A percentile compares a stretch with the other conserved stretches of the same genome.
Evolutionary conservation across 2,329 filamentous ascomycete species (phyloP).

Genomic region (Sporothrix luriei): DNA sequence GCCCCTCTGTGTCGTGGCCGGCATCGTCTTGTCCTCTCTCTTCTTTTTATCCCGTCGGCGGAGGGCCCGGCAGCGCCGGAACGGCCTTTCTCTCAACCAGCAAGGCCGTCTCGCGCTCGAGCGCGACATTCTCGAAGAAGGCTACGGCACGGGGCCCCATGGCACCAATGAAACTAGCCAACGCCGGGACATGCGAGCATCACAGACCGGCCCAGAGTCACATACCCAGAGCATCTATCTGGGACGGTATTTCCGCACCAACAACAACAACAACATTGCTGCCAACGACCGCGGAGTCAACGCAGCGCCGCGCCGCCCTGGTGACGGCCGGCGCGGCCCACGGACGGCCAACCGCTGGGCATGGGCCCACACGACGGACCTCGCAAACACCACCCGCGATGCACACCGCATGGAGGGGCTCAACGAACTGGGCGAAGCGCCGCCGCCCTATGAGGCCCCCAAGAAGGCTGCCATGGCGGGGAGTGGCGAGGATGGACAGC

Average conservation of each 20-base stretch:
- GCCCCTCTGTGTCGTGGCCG: constrained; percentile 29
- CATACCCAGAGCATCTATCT: background rate
- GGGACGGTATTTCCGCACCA: background rate
- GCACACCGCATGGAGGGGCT: constrained; percentile 36
- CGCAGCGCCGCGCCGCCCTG: background rate
- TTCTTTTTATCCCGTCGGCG: constrained; percentile 27
- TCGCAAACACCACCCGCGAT: background rate
- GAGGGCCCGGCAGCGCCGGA: background rate
- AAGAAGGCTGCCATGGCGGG: background rate
- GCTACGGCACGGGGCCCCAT: background rate
- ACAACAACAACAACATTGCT: background rate
- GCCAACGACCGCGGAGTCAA: background rate
- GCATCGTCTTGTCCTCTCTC: constrained; percentile 11
- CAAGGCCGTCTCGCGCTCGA: constrained; percentile 32
- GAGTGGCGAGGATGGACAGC: background rate
- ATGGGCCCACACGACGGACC: constrained; percentile 18
- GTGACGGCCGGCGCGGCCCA: constrained; percentile 1
- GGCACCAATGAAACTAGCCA: background rate
- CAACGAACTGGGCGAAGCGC: constrained; percentile 39
- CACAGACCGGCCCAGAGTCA: background rate
- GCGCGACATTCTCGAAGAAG: constrained; percentile 30
- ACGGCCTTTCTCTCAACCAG: constrained; percentile 24
- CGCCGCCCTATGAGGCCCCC: constrained; percentile 37
- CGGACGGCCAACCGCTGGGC: constrained; percentile 34
- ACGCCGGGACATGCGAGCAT: background rate